Conservation (phyloP, 768 basidiomycete species). For the Mycena galericulata region DNA sequence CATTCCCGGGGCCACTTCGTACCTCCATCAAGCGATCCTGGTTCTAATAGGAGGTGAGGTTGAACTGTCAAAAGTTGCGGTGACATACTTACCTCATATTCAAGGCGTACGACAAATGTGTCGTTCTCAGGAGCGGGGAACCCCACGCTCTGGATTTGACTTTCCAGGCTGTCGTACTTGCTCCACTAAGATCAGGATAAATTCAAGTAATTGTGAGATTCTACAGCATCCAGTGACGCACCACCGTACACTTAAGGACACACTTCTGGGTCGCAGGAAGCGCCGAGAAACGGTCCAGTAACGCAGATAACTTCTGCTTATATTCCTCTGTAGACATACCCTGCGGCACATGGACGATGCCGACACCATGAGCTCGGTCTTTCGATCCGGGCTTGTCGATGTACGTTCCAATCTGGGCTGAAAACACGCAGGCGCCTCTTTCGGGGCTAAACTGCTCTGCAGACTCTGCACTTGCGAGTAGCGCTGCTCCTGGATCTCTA, state of each 20-base stretch:
- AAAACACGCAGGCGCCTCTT: not conserved
- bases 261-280: conserved; percentile 6
- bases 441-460: not conserved
- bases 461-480: too few relatives aligned
- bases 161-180: not conserved
- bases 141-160: not conserved
- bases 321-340: not conserved
- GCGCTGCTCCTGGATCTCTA: not conserved
- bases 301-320: not conserved
- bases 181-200: not conserved
- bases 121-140: not conserved
- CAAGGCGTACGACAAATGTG: not conserved
- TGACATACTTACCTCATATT: not conserved
- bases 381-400: conserved; percentile 7
- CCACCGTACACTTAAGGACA: not conserved
- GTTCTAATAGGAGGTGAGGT: not conserved
- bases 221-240: not conserved
- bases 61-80: too few relatives aligned
- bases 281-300: not conserved
- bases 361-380: not conserved
- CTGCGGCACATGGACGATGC: not conserved
- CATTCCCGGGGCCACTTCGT: not conserved
- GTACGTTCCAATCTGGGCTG: not conserved
- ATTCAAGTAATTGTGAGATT: too few relatives aligned
- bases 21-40: not conserved